Base-by-base conservation (phyloP, 768 basidiomycete genomes). In the Xerocomellus dryophilus region DNA sequence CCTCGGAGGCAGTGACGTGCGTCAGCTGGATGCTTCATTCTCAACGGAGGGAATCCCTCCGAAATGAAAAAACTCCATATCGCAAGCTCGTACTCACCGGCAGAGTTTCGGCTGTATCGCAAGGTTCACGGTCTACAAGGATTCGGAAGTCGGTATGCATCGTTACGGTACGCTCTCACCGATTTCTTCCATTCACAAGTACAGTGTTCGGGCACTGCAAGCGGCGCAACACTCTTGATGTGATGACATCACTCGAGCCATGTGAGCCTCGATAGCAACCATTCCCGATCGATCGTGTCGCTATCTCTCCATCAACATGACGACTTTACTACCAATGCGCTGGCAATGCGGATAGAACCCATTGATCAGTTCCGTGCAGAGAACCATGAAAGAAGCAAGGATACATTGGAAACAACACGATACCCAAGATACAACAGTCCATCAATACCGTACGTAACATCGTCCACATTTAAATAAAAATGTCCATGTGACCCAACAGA, bases 401-500 rank as follows among this genome's bases (percentile, higher is more conserved):
- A 20, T 20, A 17, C 39, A 42, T 23, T 23, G 31, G 38, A 20
- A 60, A 25, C 34, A n/a, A 32, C 17, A 43, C 17, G 27, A 36
- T 40, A 47, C 29, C n/a, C 18, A 43, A 29, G 2, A 46, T 35
- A 4, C 36, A n/a, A 31, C 21, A 32, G 40, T 46, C 60, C 60
- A 49, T 44, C 59, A 61, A 61, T 49, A 44, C 18, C 11, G 35
- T 61, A 61, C 45, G 58, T 58, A 54, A 55, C 23, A 44, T 17
- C 17, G 23, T 48, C 38, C 44, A 14, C n/a, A 34, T 39, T 31
- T 38, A 43, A 25, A 25, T 25, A 5, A 25, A 3, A 50, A 11
- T 17, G 41, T 47, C 49, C 54, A 35, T 3, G 7, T 50, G 59
- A 50, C 18, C 4, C 18, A 18, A 34, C 39, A 46, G 27, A 47